Evolutionary conservation across 768 basidiomycete species (phyloP), one percentile per base, ranked within the genome.

Genomic region (Phlebiopsis flavidoalba): DNA sequence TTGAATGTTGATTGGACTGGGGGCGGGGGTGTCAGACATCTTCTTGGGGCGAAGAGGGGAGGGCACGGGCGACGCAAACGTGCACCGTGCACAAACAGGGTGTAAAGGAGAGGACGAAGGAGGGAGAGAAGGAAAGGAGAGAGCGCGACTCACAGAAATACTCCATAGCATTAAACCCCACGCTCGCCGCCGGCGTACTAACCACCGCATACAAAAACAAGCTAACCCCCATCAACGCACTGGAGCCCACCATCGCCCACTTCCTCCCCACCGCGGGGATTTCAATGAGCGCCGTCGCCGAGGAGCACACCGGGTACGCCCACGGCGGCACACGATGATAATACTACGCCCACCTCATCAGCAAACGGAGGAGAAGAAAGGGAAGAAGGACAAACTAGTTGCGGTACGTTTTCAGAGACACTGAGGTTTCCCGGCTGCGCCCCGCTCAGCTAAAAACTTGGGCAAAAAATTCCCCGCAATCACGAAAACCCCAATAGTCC

Each of bases 1-100:
- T 61, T 61, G 55, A 61, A 61, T 19, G 60, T 61, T 35, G 60
- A 61, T 37, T 61, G 60, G 55, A 61, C 60, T 61, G 46, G 14
- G 46, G 14, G 26, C 3, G 17, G 46, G 21, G n/a, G 35, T 35
- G 46, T 37, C 10, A 52, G 21, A n/a, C n/a, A n/a, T n/a, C n/a
- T n/a, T n/a, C n/a, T n/a, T n/a, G n/a, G n/a, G n/a, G n/a, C n/a
- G n/a, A n/a, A n/a, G n/a, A n/a, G n/a, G n/a, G n/a, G n/a, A n/a
- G n/a, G n/a, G n/a, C n/a, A n/a, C n/a, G n/a, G n/a, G n/a, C n/a
- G n/a, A n/a, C n/a, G n/a, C n/a, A n/a, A n/a, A n/a, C n/a, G n/a
- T n/a, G n/a, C n/a, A n/a, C n/a, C n/a, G n/a, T n/a, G n/a, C n/a
- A n/a, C n/a, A n/a, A n/a, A n/a, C n/a, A n/a, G n/a, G n/a, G n/a